Evolutionary conservation across 164 flowering plant genomes (phyloP), one percentile per base, ranked within the genome.

Genomic region (Vitis riparia): DNA sequence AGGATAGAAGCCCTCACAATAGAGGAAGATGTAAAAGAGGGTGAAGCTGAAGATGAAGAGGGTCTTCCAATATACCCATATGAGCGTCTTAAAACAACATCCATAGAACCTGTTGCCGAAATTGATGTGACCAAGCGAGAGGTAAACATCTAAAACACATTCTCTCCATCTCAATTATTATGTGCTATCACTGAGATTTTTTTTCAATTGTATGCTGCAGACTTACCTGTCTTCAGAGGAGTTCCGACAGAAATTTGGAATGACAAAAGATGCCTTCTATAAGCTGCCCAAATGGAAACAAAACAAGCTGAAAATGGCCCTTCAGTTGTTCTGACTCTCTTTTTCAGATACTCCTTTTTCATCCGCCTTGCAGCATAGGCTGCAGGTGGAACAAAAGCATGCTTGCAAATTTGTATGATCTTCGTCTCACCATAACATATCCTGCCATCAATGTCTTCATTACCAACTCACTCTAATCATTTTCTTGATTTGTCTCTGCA

Each of bases 241-340:
- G 79, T 96, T 96, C 81, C 81, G 76, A 68, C 91, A 90, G 88
- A 91, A 93, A 78, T 91, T 96, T 64, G 94, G 91, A 65, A 90
- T 91, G 95, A 3, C 88, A 23, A 96, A 90, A 74, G 91, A 84
- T 27, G 92, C 89, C 30, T 96, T 96, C 84, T 85, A 86, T 63
- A 95, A 91, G 89, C 76, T 90, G 65, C 97, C 99, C 4, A 95
- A 95, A 71, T 95, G 99, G 99, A 95, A 89, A 78, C 99, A 95
- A 83, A 93, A 95, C 77, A 93, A 95, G 88, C 86, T 88, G 55
- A 95, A 95, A 81, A 90, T 90, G 93, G 90, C 97, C 30, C 88
- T 95, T 75, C 90, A 90, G 8, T 78, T 95, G 74, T 95, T 95
- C 81, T 95, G 78, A 87, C 70, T 69, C 70, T 71, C 23, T 51